phyloP scores from a whole-genome alignment of 1,284 basidiomycete genomes.

The Cutaneotrichosporon sp. region DNA sequence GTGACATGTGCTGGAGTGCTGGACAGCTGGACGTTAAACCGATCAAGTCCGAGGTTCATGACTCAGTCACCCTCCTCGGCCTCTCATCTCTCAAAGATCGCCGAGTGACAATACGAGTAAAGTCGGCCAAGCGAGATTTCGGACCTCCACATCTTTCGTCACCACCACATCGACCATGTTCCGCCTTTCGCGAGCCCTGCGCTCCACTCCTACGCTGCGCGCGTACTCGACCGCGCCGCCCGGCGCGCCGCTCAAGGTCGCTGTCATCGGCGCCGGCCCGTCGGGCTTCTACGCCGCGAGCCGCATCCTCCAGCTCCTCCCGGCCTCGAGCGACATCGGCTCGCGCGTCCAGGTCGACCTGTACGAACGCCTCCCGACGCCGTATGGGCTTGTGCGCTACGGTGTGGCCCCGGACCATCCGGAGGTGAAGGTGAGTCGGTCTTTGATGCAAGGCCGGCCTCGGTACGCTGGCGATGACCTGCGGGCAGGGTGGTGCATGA shows the following conservation, averaged over 20 bases:
- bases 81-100: too few species aligned
- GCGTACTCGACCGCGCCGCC: not conserved
- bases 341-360: slow-evolving; percentile 70
- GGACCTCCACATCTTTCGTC: not conserved
- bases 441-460: not conserved
- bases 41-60: not conserved
- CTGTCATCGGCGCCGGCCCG: slow-evolving; percentile 67
- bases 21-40: too few species aligned
- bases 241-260: slow-evolving; percentile 46
- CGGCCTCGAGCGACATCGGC: slow-evolving; percentile 53
- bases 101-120: not conserved
- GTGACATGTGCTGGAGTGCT: not conserved
- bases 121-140: not conserved
- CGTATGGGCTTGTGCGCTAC: slow-evolving; percentile 92
- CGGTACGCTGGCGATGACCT: too few species aligned
- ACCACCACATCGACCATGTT: not conserved
- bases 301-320: slow-evolving; percentile 68
- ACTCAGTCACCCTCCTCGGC: not conserved
- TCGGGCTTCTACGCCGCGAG: slow-evolving; percentile 94
- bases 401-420: slow-evolving; percentile 99
- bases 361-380: slow-evolving; percentile 91
- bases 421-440: slow-evolving; percentile 81
- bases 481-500: not conserved
- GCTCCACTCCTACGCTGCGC: not conserved
- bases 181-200: not conserved